Evolutionary conservation across 2,329 filamentous ascomycete species (phyloP).

Genomic region (Cordyceps tenuipes): DNA sequence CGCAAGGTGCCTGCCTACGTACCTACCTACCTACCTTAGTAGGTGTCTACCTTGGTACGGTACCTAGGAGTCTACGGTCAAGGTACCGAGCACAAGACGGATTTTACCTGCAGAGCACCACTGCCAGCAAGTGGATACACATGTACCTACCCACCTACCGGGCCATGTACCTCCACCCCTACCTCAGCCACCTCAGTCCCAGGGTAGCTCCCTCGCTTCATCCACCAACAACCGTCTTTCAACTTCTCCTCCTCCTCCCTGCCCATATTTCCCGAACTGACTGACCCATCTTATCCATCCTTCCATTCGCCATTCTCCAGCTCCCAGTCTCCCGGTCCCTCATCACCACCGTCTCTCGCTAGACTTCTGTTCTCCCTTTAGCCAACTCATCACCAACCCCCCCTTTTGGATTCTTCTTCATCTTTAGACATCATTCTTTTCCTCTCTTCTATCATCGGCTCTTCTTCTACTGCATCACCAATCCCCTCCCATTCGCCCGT

Average conservation of each 20-base stretch:
- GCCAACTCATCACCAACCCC: conserved; percentile 5
- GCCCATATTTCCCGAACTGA: conserved; percentile 1
- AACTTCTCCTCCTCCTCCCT: background rate
- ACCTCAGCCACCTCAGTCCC: too few relatives aligned
- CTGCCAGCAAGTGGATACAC: background rate
- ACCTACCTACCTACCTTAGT: too few relatives aligned
- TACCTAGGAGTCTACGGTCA: too few relatives aligned
- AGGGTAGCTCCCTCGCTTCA: background rate
- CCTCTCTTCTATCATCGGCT: background rate
- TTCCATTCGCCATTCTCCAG: background rate
- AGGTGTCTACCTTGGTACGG: too few relatives aligned
- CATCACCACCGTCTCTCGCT: background rate
- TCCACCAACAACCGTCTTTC: background rate
- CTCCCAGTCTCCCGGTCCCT: background rate
- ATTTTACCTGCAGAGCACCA: background rate
- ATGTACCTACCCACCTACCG: too few relatives aligned
- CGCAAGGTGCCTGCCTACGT: background rate
- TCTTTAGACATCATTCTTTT: conserved; percentile 5
- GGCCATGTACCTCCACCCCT: too few relatives aligned
- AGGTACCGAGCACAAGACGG: too few relatives aligned
- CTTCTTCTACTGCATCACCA: too few relatives aligned
- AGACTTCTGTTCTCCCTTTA: background rate
- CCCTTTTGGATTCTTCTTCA: conserved; percentile 5
- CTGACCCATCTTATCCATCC: conserved; percentile 1
- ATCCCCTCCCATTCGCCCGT: background rate